A percentile compares a stretch with the other conserved stretches of the same genome.
phyloP scores from a whole-genome alignment of 148 eudicot genomes.

The Cornus kousa region DNA sequence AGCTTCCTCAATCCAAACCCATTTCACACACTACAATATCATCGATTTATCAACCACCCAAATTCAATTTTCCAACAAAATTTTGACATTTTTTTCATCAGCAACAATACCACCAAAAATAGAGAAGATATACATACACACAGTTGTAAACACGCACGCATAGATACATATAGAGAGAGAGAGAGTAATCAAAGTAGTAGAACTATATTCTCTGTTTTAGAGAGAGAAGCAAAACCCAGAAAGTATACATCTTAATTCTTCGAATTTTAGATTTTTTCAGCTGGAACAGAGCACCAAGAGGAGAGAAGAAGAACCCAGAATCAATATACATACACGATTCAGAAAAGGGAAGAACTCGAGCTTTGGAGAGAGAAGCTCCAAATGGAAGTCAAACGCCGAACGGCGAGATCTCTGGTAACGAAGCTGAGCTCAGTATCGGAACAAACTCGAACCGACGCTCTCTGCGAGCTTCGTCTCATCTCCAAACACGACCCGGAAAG shows the following conservation, averaged over 20 bases:
- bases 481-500: slow-evolving; percentile 65
- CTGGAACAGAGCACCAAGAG: neutral
- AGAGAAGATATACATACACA: neutral
- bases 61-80: no score
- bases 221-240: neutral
- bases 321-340: neutral
- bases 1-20: neutral
- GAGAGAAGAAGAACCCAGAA: neutral
- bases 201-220: neutral
- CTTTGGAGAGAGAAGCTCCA: neutral
- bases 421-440: slow-evolving; percentile 78
- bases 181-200: no score
- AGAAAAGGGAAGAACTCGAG: no score
- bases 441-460: slow-evolving; percentile 62
- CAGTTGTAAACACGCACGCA: neutral
- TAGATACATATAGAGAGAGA: no score
- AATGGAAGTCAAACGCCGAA: slow-evolving; percentile 47
- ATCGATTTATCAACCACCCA: no score
- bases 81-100: no score
- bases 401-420: slow-evolving; percentile 42
- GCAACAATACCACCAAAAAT: neutral
- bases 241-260: neutral
- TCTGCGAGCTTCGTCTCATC: slow-evolving; percentile 74
- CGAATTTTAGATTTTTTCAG: neutral
- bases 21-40: neutral